These are phyloP conservation scores for Exophiala lecanii-corni DNA, from an alignment of 2,329 filamentous ascomycete genomes.

Conservation along the genomic window DNA sequence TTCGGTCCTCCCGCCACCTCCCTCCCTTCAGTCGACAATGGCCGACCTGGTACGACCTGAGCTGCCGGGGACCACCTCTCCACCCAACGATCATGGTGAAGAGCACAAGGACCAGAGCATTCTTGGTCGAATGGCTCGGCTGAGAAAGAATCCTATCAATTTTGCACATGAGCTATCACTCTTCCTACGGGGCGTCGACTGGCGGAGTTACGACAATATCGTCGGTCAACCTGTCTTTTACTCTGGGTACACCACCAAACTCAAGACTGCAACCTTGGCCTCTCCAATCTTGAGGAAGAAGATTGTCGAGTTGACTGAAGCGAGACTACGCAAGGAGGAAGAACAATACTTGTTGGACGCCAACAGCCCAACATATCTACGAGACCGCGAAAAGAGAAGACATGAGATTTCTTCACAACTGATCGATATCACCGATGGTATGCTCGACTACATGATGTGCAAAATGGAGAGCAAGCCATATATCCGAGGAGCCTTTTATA, in stretches of 20 bases:
- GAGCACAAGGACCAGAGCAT: conserved; percentile 33
- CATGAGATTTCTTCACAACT: conserved; percentile 68
- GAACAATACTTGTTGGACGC: conserved; percentile 45
- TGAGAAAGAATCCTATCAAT: conserved; percentile 66
- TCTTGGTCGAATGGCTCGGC: conserved; percentile 74
- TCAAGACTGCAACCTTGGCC: conserved; percentile 72
- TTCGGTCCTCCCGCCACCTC: not conserved
- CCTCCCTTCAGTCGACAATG: not conserved
- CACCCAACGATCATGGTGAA: not conserved
- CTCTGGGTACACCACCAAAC: conserved; percentile 82
- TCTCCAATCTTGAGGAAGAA: conserved; percentile 70
- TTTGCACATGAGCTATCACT: conserved; percentile 92
- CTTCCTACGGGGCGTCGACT: conserved; percentile 88
- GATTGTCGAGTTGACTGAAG: conserved; percentile 71
- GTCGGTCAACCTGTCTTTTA: conserved; percentile 95
- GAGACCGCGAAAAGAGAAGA: conserved; percentile 44
- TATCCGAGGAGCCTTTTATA: conserved; percentile 86
- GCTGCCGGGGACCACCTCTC: not conserved
- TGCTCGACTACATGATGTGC: conserved; percentile 96
- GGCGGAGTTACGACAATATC: conserved; percentile 87
- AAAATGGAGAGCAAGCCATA: conserved; percentile 96
- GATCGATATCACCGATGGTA: conserved; percentile 73
- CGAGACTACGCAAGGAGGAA: conserved; percentile 70
- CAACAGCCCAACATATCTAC: conserved; percentile 22
- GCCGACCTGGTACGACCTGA: not conserved